These are phyloP conservation scores for Suillus spraguei DNA, from an alignment of 768 basidiomycete species.

Conservation along the genomic window DNA sequence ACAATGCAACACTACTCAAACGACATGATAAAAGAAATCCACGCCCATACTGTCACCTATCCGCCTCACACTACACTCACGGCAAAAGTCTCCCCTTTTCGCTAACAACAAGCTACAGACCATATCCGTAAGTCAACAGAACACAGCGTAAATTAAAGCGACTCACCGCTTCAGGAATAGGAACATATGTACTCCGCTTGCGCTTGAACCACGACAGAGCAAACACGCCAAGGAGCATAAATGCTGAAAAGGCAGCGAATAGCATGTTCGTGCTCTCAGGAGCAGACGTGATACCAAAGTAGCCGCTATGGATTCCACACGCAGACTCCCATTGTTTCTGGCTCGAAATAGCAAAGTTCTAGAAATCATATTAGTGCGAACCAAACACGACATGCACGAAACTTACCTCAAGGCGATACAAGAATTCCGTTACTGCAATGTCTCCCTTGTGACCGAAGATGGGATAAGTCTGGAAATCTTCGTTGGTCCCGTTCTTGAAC, in stretches of 20 bases:
- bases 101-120: constrained; percentile 8
- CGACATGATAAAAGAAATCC: neutral
- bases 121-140: neutral
- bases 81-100: constrained; percentile 30
- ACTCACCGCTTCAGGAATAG: constrained; percentile 19
- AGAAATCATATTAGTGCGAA: constrained; percentile 1
- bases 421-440: constrained; percentile 80
- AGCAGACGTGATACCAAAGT: constrained; percentile 16
- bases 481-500: constrained; percentile 78
- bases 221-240: constrained; percentile 18
- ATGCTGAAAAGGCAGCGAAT: constrained; percentile 12
- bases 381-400: neutral
- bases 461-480: constrained; percentile 61
- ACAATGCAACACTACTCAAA: neutral
- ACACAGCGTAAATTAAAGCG: neutral
- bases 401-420: constrained; percentile 77
- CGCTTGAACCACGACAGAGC: constrained; percentile 18
- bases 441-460: constrained; percentile 72
- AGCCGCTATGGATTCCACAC: constrained; percentile 35
- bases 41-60: neutral
- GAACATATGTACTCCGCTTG: constrained; percentile 15
- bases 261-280: constrained; percentile 8
- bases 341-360: constrained; percentile 40
- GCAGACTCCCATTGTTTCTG: constrained; percentile 43
- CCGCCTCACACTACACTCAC: constrained; percentile 14